A percentile compares a stretch with the other conserved stretches of the same genome.
phyloP scores from a whole-genome alignment of 1,139 yeast genomes.

The Scheffersomyces lignicola region DNA sequence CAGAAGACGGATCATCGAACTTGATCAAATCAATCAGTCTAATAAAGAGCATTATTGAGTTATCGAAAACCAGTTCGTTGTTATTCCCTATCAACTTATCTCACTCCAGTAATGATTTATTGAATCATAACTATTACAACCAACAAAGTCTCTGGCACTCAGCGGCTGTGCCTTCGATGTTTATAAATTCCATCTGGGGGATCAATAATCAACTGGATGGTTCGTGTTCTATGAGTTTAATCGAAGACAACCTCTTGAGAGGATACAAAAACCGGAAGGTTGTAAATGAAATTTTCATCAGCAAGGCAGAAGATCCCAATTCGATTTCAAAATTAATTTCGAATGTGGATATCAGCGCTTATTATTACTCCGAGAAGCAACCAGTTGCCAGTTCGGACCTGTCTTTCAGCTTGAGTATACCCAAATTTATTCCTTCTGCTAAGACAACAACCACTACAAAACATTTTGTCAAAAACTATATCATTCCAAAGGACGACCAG shows the following conservation, averaged over 20 bases:
- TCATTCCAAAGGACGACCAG: conserved; percentile 10
- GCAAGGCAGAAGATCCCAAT: conserved; percentile 8
- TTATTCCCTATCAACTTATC: conserved; percentile 46
- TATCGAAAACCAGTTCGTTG: conserved; percentile 47
- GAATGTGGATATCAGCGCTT: conserved; percentile 16
- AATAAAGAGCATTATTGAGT: conserved; percentile 45
- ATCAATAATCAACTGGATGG: conserved; percentile 25
- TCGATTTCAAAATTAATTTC: conserved; percentile 5
- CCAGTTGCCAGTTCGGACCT: background rate
- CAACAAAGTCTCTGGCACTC: conserved; percentile 43
- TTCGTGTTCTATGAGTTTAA: conserved; percentile 28
- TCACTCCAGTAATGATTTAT: conserved; percentile 7
- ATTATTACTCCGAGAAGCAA: conserved; percentile 2
- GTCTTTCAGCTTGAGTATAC: conserved; percentile 13
- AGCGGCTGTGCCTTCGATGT: conserved; percentile 27
- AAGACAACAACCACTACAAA: conserved; percentile 10
- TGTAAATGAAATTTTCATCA: conserved; percentile 31
- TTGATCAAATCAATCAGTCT: conserved; percentile 10
- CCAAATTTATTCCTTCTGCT: conserved; percentile 8
- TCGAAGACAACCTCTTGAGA: conserved; percentile 31
- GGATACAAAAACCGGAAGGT: conserved; percentile 32
- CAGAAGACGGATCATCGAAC: conserved; percentile 1
- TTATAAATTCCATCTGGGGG: conserved; percentile 42
- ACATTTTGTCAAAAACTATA: conserved; percentile 18
- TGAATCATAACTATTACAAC: conserved; percentile 17